Base-by-base conservation (phyloP, 768 basidiomycete genomes). In the Hypholoma sublateritium region DNA sequence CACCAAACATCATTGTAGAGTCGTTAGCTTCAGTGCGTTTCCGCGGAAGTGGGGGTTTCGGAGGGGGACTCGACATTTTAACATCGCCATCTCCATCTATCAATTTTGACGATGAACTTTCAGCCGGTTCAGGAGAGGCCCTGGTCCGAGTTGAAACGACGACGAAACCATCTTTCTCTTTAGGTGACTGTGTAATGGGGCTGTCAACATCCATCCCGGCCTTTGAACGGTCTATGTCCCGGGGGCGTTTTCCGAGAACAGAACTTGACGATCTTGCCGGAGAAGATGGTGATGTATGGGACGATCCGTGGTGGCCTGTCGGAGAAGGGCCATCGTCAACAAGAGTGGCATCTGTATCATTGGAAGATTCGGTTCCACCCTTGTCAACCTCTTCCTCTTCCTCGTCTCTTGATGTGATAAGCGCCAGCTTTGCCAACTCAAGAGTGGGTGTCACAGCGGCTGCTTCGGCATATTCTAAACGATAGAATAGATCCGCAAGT, bases 1-100 rank as follows among this genome's bases (percentile, higher is more conserved):
- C 68, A 93, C 92, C 93, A 64, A 95, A 95, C 86, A 94, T 91
- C 93, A 95, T 95, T 9, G 82, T 81, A 0, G 90, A 91, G 60
- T 90, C 88, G 13, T 86, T 80, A 3, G 77, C 74, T 24, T 78
- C 77, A 28, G 77, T 62, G 59, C 80, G 83, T 57, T 84, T 75
- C 16, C 82, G 82, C 5, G 86, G 81, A 37, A 89, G 72, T 16
- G 85, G 76, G 0, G 87, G 66, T 16, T 66, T 41, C 25, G 69
- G 56, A 17, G 63, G 58, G 14, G 61, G 59, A 35, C 59, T 63
- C 8, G 48, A 47, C 74, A 78, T 77, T 28, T 71, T 70, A 4
- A 72, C 67, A 63, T 80, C 79, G 8, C 65, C 71, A 46, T 71
- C 70, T 28, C 58, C 59, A 41, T 70, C 67, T 42, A 42, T 47